These are phyloP conservation scores for Tylopilus rubrobrunneus DNA, from an alignment of 768 basidiomycete genomes.

Conservation along the genomic window DNA sequence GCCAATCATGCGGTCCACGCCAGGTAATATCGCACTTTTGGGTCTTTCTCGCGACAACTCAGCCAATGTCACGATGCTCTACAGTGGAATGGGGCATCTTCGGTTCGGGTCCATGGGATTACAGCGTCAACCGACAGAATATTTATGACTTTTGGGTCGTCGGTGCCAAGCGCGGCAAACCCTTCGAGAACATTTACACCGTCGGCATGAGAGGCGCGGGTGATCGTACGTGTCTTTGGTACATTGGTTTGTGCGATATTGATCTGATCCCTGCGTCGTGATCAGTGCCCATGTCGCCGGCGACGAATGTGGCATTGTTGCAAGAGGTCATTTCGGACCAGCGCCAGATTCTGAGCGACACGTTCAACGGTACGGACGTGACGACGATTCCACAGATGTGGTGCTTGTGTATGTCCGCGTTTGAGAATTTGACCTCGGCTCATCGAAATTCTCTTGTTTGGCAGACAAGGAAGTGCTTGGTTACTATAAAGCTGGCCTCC, in stretches of 20 bases:
- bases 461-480: neutral
- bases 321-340: neutral
- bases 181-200: slow-evolving; percentile 60
- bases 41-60: neutral
- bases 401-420: neutral
- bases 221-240: too few relatives aligned
- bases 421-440: neutral
- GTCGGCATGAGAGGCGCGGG: slow-evolving; percentile 39
- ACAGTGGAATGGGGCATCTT: slow-evolving; percentile 45
- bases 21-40: neutral
- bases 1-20: neutral
- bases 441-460: neutral
- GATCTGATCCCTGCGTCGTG: neutral
- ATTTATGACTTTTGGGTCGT: neutral
- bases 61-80: neutral
- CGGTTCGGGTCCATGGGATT: neutral
- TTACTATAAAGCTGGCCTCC: neutral
- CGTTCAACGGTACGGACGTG: neutral
- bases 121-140: neutral
- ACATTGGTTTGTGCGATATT: neutral
- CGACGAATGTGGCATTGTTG: neutral
- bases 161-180: neutral
- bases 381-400: slow-evolving; percentile 1
- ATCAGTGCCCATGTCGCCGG: neutral
- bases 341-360: neutral